These are phyloP conservation scores for Melampsora abietis-canadensis DNA, from an alignment of 1,284 basidiomycete species.

Conservation along the genomic window DNA sequence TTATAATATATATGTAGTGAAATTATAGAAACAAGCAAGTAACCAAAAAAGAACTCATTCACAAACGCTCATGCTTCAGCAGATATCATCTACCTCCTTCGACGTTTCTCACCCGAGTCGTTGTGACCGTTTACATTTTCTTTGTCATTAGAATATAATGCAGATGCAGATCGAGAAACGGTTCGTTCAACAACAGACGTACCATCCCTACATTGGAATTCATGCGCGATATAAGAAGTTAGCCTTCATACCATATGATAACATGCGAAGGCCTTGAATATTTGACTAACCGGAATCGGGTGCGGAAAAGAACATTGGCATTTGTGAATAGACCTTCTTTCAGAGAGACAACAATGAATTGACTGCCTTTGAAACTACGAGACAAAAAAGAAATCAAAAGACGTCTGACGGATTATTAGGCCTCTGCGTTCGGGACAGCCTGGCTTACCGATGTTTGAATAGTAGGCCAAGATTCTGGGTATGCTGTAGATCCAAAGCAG, in stretches of 20 bases:
- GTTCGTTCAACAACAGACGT: slow-evolving; percentile 50
- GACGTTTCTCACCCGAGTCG: neutral
- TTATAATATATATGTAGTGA: no score
- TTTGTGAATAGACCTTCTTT: slow-evolving; percentile 98
- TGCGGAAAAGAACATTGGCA: slow-evolving; percentile 92
- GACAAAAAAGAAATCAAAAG: slow-evolving; percentile 62
- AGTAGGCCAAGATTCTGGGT: slow-evolving; percentile 54
- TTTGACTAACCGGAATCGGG: slow-evolving; percentile 58
- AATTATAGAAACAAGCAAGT: no score
- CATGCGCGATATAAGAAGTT: neutral
- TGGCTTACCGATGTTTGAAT: slow-evolving; percentile 46
- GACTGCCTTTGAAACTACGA: slow-evolving; percentile 96
- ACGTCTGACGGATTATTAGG: neutral
- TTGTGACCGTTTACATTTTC: slow-evolving; percentile 5
- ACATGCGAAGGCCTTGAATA: no score
- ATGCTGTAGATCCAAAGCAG: slow-evolving; percentile 53
- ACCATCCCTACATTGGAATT: slow-evolving; percentile 26
- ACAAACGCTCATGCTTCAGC: no score
- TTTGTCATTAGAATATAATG: slow-evolving; percentile 39
- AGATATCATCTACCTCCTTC: neutral
- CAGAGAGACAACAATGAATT: slow-evolving; percentile 95
- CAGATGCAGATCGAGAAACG: slow-evolving; percentile 46
- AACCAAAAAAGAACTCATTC: no score
- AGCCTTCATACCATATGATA: neutral
- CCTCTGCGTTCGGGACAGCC: slow-evolving; percentile 63